Conservation (phyloP, 2,329 filamentous ascomycete genomes). For the Pyricularia sp. region DNA sequence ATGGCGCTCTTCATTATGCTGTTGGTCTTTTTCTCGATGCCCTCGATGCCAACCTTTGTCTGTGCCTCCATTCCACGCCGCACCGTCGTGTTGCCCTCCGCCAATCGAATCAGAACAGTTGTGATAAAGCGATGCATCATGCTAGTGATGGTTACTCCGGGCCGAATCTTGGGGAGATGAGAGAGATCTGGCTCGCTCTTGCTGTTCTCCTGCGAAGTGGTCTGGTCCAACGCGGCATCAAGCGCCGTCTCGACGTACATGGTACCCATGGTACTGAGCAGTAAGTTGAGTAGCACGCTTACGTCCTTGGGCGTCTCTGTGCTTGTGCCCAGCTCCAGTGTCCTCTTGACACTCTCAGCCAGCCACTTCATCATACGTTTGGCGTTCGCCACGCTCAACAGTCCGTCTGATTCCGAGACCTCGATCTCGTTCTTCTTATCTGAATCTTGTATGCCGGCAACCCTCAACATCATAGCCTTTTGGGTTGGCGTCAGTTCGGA, state of each 20-base stretch:
- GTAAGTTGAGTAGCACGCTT: slow-evolving; percentile 69
- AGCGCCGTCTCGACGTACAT: slow-evolving; percentile 62
- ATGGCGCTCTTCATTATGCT: slow-evolving; percentile 46
- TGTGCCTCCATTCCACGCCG: slow-evolving; percentile 83
- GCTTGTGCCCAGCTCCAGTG: slow-evolving; percentile 79
- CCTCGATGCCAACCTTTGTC: slow-evolving; percentile 60
- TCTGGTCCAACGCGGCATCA: slow-evolving; percentile 63
- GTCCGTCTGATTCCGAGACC: slow-evolving; percentile 81
- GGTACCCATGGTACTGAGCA: slow-evolving; percentile 81
- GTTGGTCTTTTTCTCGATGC: slow-evolving; percentile 77
- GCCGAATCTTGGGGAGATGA: slow-evolving; percentile 70
- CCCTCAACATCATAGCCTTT: slow-evolving; percentile 79
- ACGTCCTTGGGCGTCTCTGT: slow-evolving; percentile 93
- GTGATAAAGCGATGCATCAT: slow-evolving; percentile 89
- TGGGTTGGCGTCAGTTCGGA: slow-evolving; percentile 82
- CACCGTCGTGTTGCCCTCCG: slow-evolving; percentile 82
- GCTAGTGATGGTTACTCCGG: slow-evolving; percentile 80
- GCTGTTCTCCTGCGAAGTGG: slow-evolving; percentile 63
- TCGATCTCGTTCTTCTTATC: slow-evolving; percentile 80
- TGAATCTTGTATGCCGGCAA: slow-evolving; percentile 74
- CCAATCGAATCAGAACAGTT: slow-evolving; percentile 82
- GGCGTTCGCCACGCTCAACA: slow-evolving; percentile 73
- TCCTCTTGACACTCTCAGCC: slow-evolving; percentile 85
- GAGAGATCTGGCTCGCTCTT: slow-evolving; percentile 82
- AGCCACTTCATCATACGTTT: slow-evolving; percentile 98